Evolutionary conservation across 371 early-diverging fungal species (phyloP).

Genomic region (Basidiobolus meristosporus): DNA sequence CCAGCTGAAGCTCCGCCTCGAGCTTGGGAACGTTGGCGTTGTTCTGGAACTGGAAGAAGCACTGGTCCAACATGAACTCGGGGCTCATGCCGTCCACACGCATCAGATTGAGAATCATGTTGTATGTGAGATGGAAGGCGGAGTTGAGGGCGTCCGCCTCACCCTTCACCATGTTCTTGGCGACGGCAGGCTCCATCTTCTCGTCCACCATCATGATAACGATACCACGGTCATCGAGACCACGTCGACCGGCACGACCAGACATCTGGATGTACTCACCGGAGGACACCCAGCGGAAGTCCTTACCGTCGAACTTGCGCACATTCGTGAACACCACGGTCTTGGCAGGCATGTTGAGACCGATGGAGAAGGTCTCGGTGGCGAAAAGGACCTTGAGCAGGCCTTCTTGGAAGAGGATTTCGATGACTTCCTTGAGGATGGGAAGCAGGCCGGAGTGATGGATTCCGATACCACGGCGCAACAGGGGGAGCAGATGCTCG

Average conservation of each 20-base stretch:
- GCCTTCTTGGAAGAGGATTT: slow-evolving; percentile 98
- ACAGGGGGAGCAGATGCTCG: slow-evolving; percentile 80
- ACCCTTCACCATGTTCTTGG: slow-evolving; percentile 89
- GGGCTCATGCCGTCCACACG: slow-evolving; percentile 95
- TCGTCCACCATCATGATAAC: slow-evolving; percentile 95
- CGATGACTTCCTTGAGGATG: slow-evolving; percentile 98
- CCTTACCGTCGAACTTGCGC: slow-evolving; percentile 94
- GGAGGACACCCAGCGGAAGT: slow-evolving; percentile 69
- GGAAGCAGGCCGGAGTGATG: slow-evolving; percentile 99
- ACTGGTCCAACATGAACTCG: slow-evolving; percentile 84
- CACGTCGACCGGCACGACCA: slow-evolving; percentile 95
- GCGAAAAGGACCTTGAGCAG: slow-evolving; percentile 98
- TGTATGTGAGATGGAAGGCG: slow-evolving; percentile 97
- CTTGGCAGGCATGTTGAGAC: slow-evolving; percentile 99
- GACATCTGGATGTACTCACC: slow-evolving; percentile 99
- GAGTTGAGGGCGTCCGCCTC: slow-evolving; percentile 86
- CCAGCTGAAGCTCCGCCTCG: slow-evolving; percentile 26
- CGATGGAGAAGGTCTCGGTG: slow-evolving; percentile 99
- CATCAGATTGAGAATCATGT: slow-evolving; percentile 97
- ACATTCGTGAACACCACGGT: slow-evolving; percentile 97
- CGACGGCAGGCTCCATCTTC: slow-evolving; percentile 86
- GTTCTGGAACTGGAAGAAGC: slow-evolving; percentile 96
- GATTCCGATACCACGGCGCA: slow-evolving; percentile 96
- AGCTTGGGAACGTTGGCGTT: slow-evolving; percentile 62
- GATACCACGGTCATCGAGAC: slow-evolving; percentile 95